Base-by-base conservation (phyloP, 129 eudicot species). In the Gnaphalium uliginosum region DNA sequence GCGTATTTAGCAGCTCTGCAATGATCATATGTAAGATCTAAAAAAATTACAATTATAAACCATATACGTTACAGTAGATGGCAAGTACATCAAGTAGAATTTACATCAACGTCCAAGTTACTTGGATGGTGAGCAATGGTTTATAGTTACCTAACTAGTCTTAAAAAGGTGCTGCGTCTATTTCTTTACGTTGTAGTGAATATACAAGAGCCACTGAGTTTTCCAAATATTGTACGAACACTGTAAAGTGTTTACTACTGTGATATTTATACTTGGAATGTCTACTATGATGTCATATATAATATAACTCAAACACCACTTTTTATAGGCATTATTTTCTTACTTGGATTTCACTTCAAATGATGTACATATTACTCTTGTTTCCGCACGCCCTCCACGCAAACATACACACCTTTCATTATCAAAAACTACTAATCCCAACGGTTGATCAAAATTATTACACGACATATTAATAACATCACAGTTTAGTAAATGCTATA, bases 1-100 rank as follows among this genome's bases (percentile, higher is more conserved):
- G 89, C 53, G 43, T 93, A 93, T 78, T 85, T 89, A 8, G 87
- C 66, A 66, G 87, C 86, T 73, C 98, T 93, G 98, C 87, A 87
- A 53, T 77, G 19, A 75, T 43, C 61, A 78, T 33, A 73, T 61
- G 61, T 56, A 19, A 56, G 61, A 21, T 56, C 25, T n/a, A 56
- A 56, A 6, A 19, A 22, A 1, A 5, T 53, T 56, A 21, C 61
- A 56, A 21, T 26, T 56, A 56, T 22, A 56, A 56, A 22, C 61
- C 26, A 56, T 56, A 56, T 4, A 56, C 21, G 24, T 54, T 51
- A 54, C 60, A 54, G 8, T 18, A 54, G 23, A 54, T 19, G 60
- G 22, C 60, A 54, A n/a, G 24, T 54, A 54, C 60, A 54, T 54
- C 11, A 54, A 6, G 60, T 54, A 46, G 18, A 46, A 6, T 54